Evolutionary conservation across 495 filamentous ascomycete species (phyloP), one percentile per base, ranked within the genome.

Genomic region (Podospora pseudoanserina): DNA sequence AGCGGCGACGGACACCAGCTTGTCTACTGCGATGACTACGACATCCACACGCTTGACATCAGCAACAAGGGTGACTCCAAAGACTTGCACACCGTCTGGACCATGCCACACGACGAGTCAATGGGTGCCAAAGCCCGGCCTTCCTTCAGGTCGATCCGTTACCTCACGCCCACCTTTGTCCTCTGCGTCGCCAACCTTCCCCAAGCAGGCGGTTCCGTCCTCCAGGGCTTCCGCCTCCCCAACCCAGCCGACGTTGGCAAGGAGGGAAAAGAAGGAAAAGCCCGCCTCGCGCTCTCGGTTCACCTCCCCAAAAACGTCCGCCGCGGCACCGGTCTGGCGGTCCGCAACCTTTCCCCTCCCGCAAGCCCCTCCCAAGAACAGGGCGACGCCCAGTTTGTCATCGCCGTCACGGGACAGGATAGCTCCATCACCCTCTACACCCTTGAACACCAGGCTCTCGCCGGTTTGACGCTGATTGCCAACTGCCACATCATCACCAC

Each of bases 391-490:
- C 91, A 96, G 77, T 89, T 90, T 65, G 86, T 88, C 72, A 83
- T 97, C 67, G 94, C 95, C 30, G 87, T 94, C 28, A 90, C 92
- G 3, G 92, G 90, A 18, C 91, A 91, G 69, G 92, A 97, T 74
- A 87, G 88, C 71, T 92, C 92, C 19, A 89, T 97, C 70, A 85
- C 88, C 11, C 79, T 96, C 44, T 87, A 90, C 73, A 92, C 91
- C 3, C 74, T 97, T 53, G 88, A 95, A 39, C 82, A 84, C 30
- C 79, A 83, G 66, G 70, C 76, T 44, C 71, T 80, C 28, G 74
- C 69, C 54, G 75, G 71, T 32, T 73, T 85, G 64, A 82, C 86
- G 56, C 87, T 86, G 53, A 77, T 89, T 55, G 67, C 81, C 49
- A 81, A 85, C 39, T 84, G 96, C 71, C 81, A 80, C 65, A 78